These are phyloP conservation scores for Microascus cirrosus DNA, from an alignment of 2,329 filamentous ascomycete species.

Conservation along the genomic window DNA sequence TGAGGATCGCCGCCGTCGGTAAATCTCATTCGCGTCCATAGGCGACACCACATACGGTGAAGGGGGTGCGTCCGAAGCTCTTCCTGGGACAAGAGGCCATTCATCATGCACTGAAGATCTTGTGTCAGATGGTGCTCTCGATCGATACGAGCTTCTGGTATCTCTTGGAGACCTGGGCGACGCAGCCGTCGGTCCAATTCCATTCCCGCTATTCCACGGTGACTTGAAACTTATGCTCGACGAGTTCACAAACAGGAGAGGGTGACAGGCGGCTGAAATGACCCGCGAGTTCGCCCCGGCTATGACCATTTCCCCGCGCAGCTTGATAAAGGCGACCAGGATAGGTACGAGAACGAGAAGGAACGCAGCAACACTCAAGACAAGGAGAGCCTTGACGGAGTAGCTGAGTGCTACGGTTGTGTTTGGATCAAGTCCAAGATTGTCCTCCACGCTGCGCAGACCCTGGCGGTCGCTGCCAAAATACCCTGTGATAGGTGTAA, in stretches of 20 bases:
- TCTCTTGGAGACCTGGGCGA: background rate
- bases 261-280: slow-evolving; percentile 3
- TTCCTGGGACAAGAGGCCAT: background rate
- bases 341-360: background rate
- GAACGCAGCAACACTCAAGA: background rate
- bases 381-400: background rate
- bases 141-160: background rate
- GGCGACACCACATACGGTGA: background rate
- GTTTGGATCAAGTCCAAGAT: background rate
- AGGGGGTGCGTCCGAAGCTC: background rate
- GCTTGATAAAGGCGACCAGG: background rate
- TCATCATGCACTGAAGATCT: background rate
- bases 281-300: slow-evolving; percentile 1
- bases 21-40: background rate
- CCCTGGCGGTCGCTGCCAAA: background rate
- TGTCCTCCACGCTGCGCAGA: slow-evolving; percentile 3
- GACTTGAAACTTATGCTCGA: background rate
- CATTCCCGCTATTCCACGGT: background rate
- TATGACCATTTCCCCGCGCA: slow-evolving; percentile 3
- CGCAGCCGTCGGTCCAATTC: background rate
- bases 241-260: background rate
- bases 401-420: background rate
- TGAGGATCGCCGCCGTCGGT: background rate
- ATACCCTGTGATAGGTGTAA: background rate
- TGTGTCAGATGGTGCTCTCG: background rate